phyloP scores from a whole-genome alignment of 2,329 filamentous ascomycete genomes.

The Curvularia sp. region DNA sequence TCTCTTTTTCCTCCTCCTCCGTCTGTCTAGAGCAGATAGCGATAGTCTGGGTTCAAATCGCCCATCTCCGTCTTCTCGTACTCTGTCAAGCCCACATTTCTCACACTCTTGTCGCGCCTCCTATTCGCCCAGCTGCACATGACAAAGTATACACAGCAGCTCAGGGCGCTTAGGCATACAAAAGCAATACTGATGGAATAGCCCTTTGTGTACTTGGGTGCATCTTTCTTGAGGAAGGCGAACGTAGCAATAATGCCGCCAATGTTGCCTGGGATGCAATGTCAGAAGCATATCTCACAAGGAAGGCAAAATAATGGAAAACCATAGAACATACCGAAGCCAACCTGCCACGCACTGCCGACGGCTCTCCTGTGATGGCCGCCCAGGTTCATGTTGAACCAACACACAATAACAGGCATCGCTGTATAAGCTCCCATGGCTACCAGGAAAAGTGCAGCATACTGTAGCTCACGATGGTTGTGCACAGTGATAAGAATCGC shows the following conservation, averaged over 20 bases:
- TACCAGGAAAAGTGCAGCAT: constrained; percentile 81
- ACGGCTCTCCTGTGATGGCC: constrained; percentile 59
- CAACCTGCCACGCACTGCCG: constrained; percentile 59
- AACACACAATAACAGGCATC: constrained; percentile 79
- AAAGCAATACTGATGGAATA: constrained; percentile 82
- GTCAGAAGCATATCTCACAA: not conserved
- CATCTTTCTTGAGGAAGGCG: constrained; percentile 63
- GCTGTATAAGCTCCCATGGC: constrained; percentile 81
- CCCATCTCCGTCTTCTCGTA: constrained; percentile 68
- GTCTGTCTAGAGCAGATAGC: constrained; percentile 61
- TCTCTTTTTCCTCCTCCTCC: not conserved
- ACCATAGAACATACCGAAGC: constrained; percentile 16
- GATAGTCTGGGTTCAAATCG: constrained; percentile 66
- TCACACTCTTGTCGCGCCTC: constrained; percentile 58
- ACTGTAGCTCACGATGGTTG: constrained; percentile 70
- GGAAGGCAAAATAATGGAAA: not conserved
- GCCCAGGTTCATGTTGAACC: constrained; percentile 63
- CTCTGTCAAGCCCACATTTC: constrained; percentile 62
- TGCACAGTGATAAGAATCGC: constrained; percentile 76
- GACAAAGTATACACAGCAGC: constrained; percentile 66
- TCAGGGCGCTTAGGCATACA: constrained; percentile 68
- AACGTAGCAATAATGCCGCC: constrained; percentile 62
- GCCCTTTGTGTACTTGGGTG: constrained; percentile 72
- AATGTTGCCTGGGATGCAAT: constrained; percentile 53
- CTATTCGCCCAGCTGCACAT: constrained; percentile 68